Conservation (phyloP, 2,329 filamentous ascomycete genomes). For the Fusarium phyllophilum region DNA sequence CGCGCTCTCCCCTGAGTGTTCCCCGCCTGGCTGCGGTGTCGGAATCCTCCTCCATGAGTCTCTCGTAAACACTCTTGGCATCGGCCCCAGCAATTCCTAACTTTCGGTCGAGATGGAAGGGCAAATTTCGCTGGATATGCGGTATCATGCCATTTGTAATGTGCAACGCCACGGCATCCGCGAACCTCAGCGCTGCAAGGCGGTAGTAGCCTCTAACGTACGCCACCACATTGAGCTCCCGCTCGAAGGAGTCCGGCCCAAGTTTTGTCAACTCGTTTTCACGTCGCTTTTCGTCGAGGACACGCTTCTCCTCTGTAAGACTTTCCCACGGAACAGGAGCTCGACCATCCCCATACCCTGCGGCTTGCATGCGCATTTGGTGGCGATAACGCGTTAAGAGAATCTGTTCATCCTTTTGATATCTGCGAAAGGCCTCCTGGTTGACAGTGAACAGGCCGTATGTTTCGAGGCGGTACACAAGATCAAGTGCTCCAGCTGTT, state of each 20-base stretch:
- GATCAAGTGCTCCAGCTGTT: constrained; percentile 52
- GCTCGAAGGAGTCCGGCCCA: constrained; percentile 65
- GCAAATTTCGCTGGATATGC: constrained; percentile 52
- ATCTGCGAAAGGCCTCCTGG: constrained; percentile 57
- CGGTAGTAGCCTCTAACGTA: constrained; percentile 76
- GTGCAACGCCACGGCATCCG: constrained; percentile 63
- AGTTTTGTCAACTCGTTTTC: constrained; percentile 58
- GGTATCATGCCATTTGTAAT: constrained; percentile 62
- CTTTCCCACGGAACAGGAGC: constrained; percentile 54
- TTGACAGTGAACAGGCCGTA: constrained; percentile 69
- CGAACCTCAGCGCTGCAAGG: constrained; percentile 71
- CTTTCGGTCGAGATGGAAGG: constrained; percentile 55
- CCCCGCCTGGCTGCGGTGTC: constrained; percentile 54
- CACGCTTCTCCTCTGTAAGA: constrained; percentile 60
- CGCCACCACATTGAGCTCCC: constrained; percentile 70
- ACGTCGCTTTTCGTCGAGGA: constrained; percentile 56
- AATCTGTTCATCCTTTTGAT: constrained; percentile 58
- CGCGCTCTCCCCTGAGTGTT: constrained; percentile 54
- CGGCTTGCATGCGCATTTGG: constrained; percentile 58
- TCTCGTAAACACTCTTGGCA: constrained; percentile 49
- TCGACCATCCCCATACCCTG: constrained; percentile 44
- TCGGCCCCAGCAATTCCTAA: constrained; percentile 53
- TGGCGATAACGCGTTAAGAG: constrained; percentile 60
- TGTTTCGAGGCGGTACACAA: constrained; percentile 64
- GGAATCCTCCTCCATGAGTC: constrained; percentile 61